A percentile compares a stretch with the other conserved stretches of the same genome.
These are phyloP conservation scores for Serendipita sp. DNA, from an alignment of 1,284 basidiomycete genomes.

Conservation along the genomic window DNA sequence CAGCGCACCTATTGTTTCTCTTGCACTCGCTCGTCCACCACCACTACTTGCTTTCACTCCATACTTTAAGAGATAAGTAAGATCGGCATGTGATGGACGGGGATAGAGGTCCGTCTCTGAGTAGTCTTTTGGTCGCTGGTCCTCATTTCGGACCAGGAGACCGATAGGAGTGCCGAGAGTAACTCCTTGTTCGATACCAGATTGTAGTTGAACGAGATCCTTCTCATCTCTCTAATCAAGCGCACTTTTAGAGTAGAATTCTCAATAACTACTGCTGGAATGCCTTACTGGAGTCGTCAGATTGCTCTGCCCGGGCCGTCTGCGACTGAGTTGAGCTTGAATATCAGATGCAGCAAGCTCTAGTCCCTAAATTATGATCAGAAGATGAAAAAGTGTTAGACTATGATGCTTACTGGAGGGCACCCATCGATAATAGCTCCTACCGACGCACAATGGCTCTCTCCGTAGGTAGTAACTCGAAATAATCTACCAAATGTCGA, in stretches of 20 bases:
- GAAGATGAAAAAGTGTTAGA: constrained; percentile 7
- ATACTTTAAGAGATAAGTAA: constrained; percentile 97
- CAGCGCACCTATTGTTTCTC: constrained; percentile 82
- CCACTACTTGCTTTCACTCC: constrained; percentile 94
- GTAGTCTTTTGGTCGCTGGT: constrained; percentile 97
- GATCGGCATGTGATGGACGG: constrained; percentile 94
- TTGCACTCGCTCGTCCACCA: constrained; percentile 85
- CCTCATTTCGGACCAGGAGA: constrained; percentile 92
- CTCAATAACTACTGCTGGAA: constrained; percentile 7
- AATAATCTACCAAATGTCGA: constrained; percentile 85
- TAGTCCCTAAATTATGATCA: constrained; percentile 48
- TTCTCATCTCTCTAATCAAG: constrained; percentile 78
- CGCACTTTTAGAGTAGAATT: not conserved
- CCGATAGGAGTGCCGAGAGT: constrained; percentile 97
- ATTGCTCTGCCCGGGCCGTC: constrained; percentile 91
- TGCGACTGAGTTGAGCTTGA: constrained; percentile 81
- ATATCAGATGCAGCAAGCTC: constrained; percentile 71
- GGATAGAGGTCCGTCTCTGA: constrained; percentile 96
- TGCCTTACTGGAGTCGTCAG: constrained; percentile 82
- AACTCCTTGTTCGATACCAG: constrained; percentile 84
- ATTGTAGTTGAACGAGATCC: constrained; percentile 88
- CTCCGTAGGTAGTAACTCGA: constrained; percentile 94
- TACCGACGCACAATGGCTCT: constrained; percentile 93
- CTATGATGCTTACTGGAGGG: constrained; percentile 56
- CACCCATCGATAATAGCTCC: constrained; percentile 96